Evolutionary conservation across 768 basidiomycete genomes (phyloP).

Genomic region (Daedaleopsis sinensis): DNA sequence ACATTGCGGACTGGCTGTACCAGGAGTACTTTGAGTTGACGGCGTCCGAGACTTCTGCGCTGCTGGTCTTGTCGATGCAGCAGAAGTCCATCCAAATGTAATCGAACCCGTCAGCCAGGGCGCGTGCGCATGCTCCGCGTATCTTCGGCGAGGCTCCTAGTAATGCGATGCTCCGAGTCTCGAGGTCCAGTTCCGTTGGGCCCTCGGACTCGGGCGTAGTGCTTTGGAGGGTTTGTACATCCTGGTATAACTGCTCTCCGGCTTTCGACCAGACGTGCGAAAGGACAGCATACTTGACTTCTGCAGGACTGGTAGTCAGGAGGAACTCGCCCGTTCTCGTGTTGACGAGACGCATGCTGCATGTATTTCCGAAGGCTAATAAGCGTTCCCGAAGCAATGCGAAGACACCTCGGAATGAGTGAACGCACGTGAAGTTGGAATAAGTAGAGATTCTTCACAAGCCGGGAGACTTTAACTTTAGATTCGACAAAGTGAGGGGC

Average conservation of each 20-base stretch:
- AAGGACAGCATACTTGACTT: conserved; percentile 8
- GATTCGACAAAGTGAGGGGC: too few species aligned
- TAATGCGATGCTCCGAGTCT: not conserved
- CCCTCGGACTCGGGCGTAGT: not conserved
- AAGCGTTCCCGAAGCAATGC: too few species aligned
- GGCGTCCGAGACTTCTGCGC: conserved; percentile 15
- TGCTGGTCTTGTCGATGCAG: conserved; percentile 19
- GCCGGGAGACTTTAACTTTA: too few species aligned
- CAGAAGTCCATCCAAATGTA: conserved; percentile 14
- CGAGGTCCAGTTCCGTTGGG: not conserved
- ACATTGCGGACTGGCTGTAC: conserved; percentile 9
- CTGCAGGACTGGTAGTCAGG: not conserved
- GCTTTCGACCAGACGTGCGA: conserved; percentile 7
- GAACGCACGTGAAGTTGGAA: too few species aligned
- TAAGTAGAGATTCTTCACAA: too few species aligned
- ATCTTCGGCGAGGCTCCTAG: not conserved
- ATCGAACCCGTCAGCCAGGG: conserved; percentile 3
- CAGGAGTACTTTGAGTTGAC: conserved; percentile 16
- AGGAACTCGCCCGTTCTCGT: not conserved
- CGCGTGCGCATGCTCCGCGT: not conserved
- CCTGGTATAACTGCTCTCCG: conserved; percentile 8
- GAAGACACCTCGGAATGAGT: too few species aligned
- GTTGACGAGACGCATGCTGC: conserved; percentile 2
- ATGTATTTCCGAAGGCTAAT: too few species aligned
- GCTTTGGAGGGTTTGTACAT: not conserved